Percentiles rank a stretch among this genome's conserved stretches.
Conservation (phyloP, 345 rosid species). For the Eucalyptus marginata region DNA sequence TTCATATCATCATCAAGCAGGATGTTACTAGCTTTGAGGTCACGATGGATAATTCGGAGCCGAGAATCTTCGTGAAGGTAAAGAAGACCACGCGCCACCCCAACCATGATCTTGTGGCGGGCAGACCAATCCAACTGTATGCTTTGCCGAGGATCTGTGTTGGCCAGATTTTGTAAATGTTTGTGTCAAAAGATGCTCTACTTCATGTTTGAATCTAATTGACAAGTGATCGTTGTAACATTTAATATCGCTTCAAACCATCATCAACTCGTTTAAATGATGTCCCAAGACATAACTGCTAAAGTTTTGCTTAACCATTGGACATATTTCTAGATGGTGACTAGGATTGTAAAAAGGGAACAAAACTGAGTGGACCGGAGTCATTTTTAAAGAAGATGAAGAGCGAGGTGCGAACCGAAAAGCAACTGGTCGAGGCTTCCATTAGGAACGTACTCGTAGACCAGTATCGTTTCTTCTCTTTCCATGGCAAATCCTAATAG, state of each 20-base stretch:
- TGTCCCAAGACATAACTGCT: background rate
- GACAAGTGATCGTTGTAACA: background rate
- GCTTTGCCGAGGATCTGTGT: background rate
- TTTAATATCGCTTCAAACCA: background rate
- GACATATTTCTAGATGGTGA: background rate
- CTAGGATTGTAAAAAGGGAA: background rate
- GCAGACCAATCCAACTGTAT: background rate
- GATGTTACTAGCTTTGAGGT: background rate
- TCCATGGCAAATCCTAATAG: constrained; percentile 9
- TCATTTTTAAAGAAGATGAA: background rate
- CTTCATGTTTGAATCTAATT: background rate
- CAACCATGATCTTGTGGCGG: background rate
- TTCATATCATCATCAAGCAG: background rate
- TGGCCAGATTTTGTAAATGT: background rate
- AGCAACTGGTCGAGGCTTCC: constrained; percentile 11
- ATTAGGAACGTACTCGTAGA: constrained; percentile 10
- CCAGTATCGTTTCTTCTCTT: constrained; percentile 1
- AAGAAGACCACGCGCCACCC: background rate
- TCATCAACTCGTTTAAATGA: background rate
- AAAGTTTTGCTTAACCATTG: background rate
- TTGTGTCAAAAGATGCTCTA: background rate
- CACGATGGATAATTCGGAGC: background rate
- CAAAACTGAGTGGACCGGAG: background rate
- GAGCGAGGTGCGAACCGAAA: background rate
- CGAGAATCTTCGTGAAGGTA: background rate